A percentile compares a stretch with the other conserved stretches of the same genome.
Evolutionary conservation across 2,329 filamentous ascomycete genomes (phyloP).

Genomic region (Lecanicillium sp.): DNA sequence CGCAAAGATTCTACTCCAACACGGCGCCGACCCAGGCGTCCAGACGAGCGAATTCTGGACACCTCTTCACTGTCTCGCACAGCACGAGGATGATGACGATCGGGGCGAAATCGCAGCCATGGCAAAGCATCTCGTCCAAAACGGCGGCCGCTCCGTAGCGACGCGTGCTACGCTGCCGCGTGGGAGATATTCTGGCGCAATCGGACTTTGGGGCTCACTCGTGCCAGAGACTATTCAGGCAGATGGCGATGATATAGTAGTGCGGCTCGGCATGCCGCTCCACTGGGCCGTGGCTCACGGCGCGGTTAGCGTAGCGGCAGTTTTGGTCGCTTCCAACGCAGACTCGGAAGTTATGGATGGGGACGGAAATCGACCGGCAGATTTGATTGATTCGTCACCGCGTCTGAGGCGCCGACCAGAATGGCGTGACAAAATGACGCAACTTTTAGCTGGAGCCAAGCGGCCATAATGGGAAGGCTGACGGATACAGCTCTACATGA

Average conservation of each 20-base stretch:
- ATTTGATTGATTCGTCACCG: background rate
- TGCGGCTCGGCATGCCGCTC: background rate
- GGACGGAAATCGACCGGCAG: conserved; percentile 1
- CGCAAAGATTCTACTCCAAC: background rate
- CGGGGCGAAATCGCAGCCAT: background rate
- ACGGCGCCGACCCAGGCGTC: background rate
- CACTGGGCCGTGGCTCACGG: conserved; percentile 2
- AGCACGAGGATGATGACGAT: background rate
- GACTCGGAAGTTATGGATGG: conserved; percentile 1
- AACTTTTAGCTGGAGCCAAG: conserved; percentile 1
- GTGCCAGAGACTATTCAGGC: background rate
- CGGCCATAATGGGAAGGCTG: background rate
- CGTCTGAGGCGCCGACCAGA: background rate
- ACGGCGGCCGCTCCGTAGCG: background rate
- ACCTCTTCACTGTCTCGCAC: conserved; percentile 1
- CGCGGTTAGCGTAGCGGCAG: background rate
- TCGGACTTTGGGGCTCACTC: background rate
- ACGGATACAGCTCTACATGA: background rate
- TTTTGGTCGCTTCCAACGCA: background rate
- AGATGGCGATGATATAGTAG: background rate
- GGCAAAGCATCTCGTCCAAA: background rate
- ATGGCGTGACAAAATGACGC: background rate
- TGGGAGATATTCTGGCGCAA: background rate
- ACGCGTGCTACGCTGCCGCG: conserved; percentile 2
- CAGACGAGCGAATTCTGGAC: conserved; percentile 5